phyloP scores from a whole-genome alignment of 352 stramenopile genomes.

The Phytophthora sp. region DNA sequence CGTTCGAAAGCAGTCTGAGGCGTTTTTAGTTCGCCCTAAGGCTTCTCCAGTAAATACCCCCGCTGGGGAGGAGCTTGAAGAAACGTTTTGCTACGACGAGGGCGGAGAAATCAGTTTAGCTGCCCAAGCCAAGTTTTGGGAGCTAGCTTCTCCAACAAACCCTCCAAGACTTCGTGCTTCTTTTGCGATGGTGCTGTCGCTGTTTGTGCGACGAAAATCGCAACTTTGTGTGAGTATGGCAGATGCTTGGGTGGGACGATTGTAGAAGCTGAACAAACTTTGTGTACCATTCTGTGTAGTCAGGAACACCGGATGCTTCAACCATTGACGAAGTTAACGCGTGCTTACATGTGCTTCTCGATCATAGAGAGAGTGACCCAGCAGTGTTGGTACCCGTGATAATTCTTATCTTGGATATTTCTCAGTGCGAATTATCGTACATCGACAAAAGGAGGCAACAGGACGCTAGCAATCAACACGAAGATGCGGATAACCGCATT shows the following conservation, averaged over 20 bases:
- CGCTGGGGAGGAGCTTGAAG: slow-evolving; percentile 40
- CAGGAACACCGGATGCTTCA: slow-evolving; percentile 15
- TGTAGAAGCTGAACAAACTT: slow-evolving; percentile 1
- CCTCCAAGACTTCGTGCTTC: slow-evolving; percentile 23
- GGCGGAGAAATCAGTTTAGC: slow-evolving; percentile 40
- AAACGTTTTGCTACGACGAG: slow-evolving; percentile 59
- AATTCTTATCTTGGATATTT: slow-evolving; percentile 45
- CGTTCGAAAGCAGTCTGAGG: slow-evolving; percentile 20
- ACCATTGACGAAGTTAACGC: slow-evolving; percentile 44
- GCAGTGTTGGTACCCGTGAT: slow-evolving; percentile 40
- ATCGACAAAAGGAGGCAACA: slow-evolving; percentile 38
- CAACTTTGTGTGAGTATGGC: slow-evolving; percentile 30
- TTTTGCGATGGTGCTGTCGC: slow-evolving; percentile 37
- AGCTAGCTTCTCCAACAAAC: slow-evolving; percentile 27
- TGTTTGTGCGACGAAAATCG: slow-evolving; percentile 48
- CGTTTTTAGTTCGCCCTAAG: slow-evolving; percentile 20
- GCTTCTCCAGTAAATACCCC: not conserved
- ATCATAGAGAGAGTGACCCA: slow-evolving; percentile 33
- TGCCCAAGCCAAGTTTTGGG: slow-evolving; percentile 49
- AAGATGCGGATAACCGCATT: slow-evolving; percentile 5
- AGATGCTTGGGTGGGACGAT: not conserved
- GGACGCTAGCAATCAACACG: slow-evolving; percentile 11
- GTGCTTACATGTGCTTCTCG: slow-evolving; percentile 37
- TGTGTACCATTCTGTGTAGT: slow-evolving; percentile 18
- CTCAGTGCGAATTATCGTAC: slow-evolving; percentile 38